Conservation (phyloP, 768 basidiomycete genomes). For the Kwoniella pini region DNA sequence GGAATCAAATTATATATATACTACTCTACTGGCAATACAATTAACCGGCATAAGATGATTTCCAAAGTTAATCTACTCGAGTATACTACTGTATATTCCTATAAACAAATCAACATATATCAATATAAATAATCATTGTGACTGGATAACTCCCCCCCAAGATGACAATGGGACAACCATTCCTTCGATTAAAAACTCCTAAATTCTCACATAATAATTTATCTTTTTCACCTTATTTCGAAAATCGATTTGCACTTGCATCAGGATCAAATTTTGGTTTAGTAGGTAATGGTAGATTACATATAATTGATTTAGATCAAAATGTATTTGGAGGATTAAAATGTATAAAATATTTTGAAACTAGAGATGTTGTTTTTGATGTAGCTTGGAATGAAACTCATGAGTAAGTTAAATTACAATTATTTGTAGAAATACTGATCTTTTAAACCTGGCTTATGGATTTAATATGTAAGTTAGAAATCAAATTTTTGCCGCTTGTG, state of each 20-base stretch:
- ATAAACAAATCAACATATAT: no score
- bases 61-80: no score
- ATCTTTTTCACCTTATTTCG: conserved; percentile 54
- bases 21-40: background rate
- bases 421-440: no score
- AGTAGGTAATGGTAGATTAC: conserved; percentile 90
- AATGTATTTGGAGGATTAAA: conserved; percentile 26
- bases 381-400: conserved; percentile 93
- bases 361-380: conserved; percentile 86
- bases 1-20: background rate
- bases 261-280: conserved; percentile 91
- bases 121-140: background rate
- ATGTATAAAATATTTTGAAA: conserved; percentile 63
- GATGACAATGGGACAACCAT: background rate
- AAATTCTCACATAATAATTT: conserved; percentile 52
- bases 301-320: conserved; percentile 39
- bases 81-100: no score
- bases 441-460: no score
- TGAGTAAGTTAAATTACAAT: conserved; percentile 56
- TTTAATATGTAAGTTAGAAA: conserved; percentile 59
- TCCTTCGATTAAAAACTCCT: conserved; percentile 33
- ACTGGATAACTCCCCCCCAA: background rate
- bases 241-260: conserved; percentile 53
- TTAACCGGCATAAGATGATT: no score
- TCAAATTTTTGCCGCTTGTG: conserved; percentile 83